phyloP scores from a whole-genome alignment of 2,329 filamentous ascomycete genomes.

The Purpureocillium lavendulum region DNA sequence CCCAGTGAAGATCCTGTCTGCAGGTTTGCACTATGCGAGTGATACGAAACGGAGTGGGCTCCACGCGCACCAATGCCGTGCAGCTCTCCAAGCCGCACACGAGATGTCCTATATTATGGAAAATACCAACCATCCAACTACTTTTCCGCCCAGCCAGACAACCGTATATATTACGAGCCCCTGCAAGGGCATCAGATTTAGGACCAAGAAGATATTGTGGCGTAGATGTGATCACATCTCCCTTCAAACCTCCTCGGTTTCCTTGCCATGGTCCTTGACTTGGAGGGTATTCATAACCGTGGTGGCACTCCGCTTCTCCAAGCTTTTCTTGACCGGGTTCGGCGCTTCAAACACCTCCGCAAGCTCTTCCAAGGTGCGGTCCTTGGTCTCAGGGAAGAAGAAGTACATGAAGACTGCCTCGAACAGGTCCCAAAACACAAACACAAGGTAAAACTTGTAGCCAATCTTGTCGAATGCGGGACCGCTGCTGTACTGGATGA shows the following conservation, averaged over 20 bases:
- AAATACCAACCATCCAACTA: no score
- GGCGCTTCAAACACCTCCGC: slow-evolving; percentile 38
- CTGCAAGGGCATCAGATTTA: no score
- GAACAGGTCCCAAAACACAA: slow-evolving; percentile 35
- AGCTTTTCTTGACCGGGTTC: slow-evolving; percentile 36
- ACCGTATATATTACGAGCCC: no score
- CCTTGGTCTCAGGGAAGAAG: slow-evolving; percentile 39
- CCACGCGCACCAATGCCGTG: not conserved
- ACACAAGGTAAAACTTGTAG: slow-evolving; percentile 36
- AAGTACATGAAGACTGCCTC: slow-evolving; percentile 38
- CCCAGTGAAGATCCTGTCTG: no score
- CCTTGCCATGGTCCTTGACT: slow-evolving; percentile 19
- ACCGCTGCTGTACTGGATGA: slow-evolving; percentile 35
- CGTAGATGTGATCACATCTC: no score
- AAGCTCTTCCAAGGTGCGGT: slow-evolving; percentile 44
- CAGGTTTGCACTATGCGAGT: no score
- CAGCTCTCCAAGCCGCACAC: no score
- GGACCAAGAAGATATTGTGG: no score
- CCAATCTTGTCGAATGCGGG: slow-evolving; percentile 33
- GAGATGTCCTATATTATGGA: no score
- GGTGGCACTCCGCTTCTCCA: slow-evolving; percentile 30
- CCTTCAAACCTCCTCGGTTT: not conserved
- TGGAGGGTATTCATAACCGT: slow-evolving; percentile 33
- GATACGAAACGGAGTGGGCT: no score
- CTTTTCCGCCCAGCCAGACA: no score